Evolutionary conservation across 495 filamentous ascomycete species (phyloP), one percentile per base, ranked within the genome.

Genomic region (Aspergillus funiculosus): DNA sequence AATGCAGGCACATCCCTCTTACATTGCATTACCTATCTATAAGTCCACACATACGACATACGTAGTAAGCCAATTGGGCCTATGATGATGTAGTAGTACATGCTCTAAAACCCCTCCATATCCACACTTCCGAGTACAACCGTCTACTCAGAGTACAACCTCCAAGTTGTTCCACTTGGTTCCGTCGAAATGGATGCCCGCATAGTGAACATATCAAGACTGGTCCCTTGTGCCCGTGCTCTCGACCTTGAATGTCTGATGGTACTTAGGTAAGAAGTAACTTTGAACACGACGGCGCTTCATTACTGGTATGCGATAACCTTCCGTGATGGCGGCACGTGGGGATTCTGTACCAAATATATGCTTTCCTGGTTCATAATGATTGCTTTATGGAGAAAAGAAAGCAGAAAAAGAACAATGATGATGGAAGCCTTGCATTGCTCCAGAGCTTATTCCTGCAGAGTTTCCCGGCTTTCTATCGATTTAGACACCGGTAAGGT

Each of bases 231-330:
- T 34, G 48, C 48, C 41, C 48, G 48, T 51, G 48, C 42, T 19
- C 39, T 26, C 21, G 21, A 18, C 45, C 28, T 27, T 21, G 14
- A 25, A 35, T 25, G 28, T 32, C 15, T 36, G 28, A 19, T 15
- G 31, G 13, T 7, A 11, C 11, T 34, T n/a, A 14, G 28, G 38
- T 14, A 8, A 29, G 15, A 17, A 32, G 19, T n/a, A n/a, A n/a
- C n/a, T n/a, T n/a, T n/a, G n/a, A n/a, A 25, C 35, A 26, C 34
- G 39, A 36, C 43, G 34, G 24, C 37, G 26, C 28, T 31, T 18
- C 5, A 38, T 30, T 30, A 26, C 17, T 52, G 50, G 50, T 43
- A 34, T 24, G 44, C 50, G 50, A 52, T 38, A 48, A 39, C 38
- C 39, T 38, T 26, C 39, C 43, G 18, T 42, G 18, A 38, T 26